These are phyloP conservation scores for Phialophora verrucosa DNA, from an alignment of 2,329 filamentous ascomycete genomes.

Conservation along the genomic window DNA sequence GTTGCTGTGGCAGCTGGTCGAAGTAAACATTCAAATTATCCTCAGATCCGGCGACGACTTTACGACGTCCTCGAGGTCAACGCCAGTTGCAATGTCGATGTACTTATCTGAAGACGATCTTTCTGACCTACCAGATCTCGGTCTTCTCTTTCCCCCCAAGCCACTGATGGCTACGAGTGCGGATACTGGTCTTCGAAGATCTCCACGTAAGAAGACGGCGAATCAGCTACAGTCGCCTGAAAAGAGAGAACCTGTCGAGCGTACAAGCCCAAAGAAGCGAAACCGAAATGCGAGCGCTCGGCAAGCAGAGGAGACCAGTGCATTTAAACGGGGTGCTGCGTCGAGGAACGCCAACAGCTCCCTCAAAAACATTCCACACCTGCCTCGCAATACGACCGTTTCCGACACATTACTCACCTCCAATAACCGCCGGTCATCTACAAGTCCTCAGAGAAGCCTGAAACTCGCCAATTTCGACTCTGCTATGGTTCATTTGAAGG, in stretches of 20 bases:
- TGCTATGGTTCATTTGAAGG: conserved; percentile 43
- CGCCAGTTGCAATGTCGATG: conserved; percentile 16
- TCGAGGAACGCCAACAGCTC: not conserved
- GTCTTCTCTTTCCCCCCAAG: conserved; percentile 30
- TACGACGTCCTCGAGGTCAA: not conserved
- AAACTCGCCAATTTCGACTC: conserved; percentile 46
- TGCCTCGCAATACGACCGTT: conserved; percentile 16
- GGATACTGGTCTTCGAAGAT: conserved; percentile 29
- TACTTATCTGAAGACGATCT: conserved; percentile 36
- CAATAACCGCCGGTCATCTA: conserved; percentile 27
- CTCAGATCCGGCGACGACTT: not conserved
- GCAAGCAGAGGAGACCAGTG: not conserved
- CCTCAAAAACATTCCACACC: conserved; percentile 12
- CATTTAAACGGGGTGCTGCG: not conserved
- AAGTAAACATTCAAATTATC: not conserved
- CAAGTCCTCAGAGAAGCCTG: conserved; percentile 38
- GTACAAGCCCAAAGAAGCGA: conserved; percentile 4
- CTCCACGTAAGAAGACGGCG: conserved; percentile 34
- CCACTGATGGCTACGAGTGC: conserved; percentile 30
- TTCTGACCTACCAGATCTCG: conserved; percentile 32
- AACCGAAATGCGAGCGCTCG: not conserved
- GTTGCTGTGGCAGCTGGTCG: not conserved
- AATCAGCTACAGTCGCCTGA: not conserved
- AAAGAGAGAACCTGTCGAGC: conserved; percentile 5
- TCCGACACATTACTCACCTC: conserved; percentile 17